phyloP scores from a whole-genome alignment of 169 alveolate genomes.

The Cryptosporidium meleagridis region DNA sequence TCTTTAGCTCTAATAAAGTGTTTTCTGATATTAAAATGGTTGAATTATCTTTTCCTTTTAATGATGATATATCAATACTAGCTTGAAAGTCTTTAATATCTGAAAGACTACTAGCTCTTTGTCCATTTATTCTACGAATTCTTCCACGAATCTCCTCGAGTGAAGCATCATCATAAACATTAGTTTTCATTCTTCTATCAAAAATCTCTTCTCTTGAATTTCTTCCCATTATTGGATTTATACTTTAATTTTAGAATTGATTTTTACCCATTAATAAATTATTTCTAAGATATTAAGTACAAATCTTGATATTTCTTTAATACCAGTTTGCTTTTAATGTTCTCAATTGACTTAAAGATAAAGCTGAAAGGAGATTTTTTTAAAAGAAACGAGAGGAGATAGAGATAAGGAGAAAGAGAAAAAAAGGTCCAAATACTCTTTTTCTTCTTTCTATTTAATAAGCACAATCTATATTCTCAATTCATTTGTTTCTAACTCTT shows the following conservation, averaged over 20 bases:
- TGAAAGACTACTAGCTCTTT: constrained; percentile 68
- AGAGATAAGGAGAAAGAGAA: too few relatives aligned
- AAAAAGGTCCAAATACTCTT: too few relatives aligned
- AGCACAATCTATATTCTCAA: not conserved
- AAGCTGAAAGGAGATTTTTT: not conserved
- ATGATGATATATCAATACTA: not conserved
- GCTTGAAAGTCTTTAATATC: constrained; percentile 46
- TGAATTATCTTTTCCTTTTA: not conserved
- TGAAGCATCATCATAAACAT: constrained; percentile 18
- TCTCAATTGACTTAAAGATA: too few relatives aligned
- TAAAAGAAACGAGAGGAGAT: not conserved
- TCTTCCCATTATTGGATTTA: not conserved
- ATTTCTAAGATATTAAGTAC: not conserved
- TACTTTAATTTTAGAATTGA: too few relatives aligned
- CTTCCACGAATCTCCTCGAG: constrained; percentile 57
- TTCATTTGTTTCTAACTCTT: not conserved
- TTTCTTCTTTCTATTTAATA: too few relatives aligned
- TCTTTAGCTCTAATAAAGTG: constrained; percentile 37
- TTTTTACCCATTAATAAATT: not conserved
- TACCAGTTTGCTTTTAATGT: not conserved
- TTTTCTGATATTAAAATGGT: constrained; percentile 39
- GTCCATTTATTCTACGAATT: constrained; percentile 46
- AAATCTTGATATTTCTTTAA: not conserved
- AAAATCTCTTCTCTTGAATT: constrained; percentile 59
- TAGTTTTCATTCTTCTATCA: constrained; percentile 50